A percentile compares a stretch with the other conserved stretches of the same genome.
These are phyloP conservation scores for Stereocaulon alpinum DNA, from an alignment of 495 filamentous ascomycete species.

Conservation along the genomic window DNA sequence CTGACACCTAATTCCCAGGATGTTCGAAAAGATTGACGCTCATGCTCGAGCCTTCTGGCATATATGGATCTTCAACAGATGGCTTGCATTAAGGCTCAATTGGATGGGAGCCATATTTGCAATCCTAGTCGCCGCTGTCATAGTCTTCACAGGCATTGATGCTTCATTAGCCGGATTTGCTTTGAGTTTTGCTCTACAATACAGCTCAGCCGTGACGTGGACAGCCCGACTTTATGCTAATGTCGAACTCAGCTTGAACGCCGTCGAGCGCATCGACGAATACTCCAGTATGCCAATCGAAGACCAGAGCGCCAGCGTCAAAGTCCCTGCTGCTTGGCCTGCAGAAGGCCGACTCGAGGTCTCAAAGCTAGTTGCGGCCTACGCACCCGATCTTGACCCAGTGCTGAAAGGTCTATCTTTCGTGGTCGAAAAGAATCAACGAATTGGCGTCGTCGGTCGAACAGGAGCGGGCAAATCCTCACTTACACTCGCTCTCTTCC, in stretches of 20 bases:
- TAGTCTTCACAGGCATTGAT: constrained; percentile 54
- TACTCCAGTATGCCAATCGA: constrained; percentile 66
- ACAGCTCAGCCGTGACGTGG: constrained; percentile 39
- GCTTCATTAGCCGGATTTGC: constrained; percentile 75
- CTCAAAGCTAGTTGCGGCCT: constrained; percentile 59
- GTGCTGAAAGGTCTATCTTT: constrained; percentile 69
- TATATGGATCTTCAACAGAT: constrained; percentile 58
- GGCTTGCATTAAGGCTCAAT: constrained; percentile 56
- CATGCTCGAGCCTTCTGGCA: constrained; percentile 48
- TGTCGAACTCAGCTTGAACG: constrained; percentile 73
- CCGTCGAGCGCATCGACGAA: constrained; percentile 72
- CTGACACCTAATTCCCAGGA: constrained; percentile 21
- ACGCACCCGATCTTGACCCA: constrained; percentile 64
- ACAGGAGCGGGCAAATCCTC: constrained; percentile 86
- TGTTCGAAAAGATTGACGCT: constrained; percentile 52
- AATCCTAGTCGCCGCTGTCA: constrained; percentile 49
- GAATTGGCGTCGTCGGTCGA: constrained; percentile 73
- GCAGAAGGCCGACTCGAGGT: constrained; percentile 66
- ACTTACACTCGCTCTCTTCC: constrained; percentile 71
- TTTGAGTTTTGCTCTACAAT: constrained; percentile 44
- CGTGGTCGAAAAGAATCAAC: constrained; percentile 57
- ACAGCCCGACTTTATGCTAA: constrained; percentile 42
- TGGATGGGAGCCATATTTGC: constrained; percentile 61
- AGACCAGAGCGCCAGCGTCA: constrained; percentile 43
- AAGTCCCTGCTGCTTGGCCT: constrained; percentile 71